These are phyloP conservation scores for Piper betle DNA, from an alignment of 164 flowering plant species.

Conservation along the genomic window DNA sequence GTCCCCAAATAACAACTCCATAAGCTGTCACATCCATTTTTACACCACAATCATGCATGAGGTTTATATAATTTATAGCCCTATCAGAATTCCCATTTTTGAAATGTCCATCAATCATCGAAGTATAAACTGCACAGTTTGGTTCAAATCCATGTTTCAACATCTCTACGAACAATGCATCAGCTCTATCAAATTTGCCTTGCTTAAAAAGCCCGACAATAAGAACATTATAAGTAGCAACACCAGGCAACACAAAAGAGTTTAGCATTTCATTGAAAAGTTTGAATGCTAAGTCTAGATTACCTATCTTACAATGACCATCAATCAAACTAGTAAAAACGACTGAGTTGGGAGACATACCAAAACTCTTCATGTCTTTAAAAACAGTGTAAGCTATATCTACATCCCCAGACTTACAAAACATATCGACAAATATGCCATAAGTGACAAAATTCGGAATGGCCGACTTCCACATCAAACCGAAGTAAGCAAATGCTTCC, in stretches of 20 bases:
- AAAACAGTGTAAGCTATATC: constrained; percentile 12
- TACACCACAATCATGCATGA: constrained; percentile 16
- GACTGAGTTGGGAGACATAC: constrained; percentile 23
- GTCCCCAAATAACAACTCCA: constrained; percentile 27
- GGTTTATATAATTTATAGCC: constrained; percentile 16
- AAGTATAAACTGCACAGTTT: constrained; percentile 21
- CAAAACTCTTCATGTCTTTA: constrained; percentile 13
- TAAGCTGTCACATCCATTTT: constrained; percentile 22
- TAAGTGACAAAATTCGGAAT: constrained; percentile 26
- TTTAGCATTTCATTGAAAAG: constrained; percentile 19
- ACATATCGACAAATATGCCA: constrained; percentile 20
- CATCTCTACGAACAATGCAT: constrained; percentile 10
- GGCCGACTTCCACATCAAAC: constrained; percentile 27
- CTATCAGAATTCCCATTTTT: constrained; percentile 16
- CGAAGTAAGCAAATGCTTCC: constrained; percentile 23
- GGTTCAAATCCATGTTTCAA: constrained; percentile 19
- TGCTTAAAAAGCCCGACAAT: constrained; percentile 25
- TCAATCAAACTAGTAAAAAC: constrained; percentile 30
- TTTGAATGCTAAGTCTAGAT: constrained; percentile 22
- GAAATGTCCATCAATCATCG: constrained; percentile 28
- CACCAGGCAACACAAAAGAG: constrained; percentile 13
- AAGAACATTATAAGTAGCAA: constrained; percentile 18
- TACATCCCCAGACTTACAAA: constrained; percentile 21
- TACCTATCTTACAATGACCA: constrained; percentile 26
- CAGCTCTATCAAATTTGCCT: constrained; percentile 22